Percentiles rank a stretch among this genome's conserved stretches.
Conservation (phyloP, 257 asterid genomes). For the Cordia subcordata region DNA sequence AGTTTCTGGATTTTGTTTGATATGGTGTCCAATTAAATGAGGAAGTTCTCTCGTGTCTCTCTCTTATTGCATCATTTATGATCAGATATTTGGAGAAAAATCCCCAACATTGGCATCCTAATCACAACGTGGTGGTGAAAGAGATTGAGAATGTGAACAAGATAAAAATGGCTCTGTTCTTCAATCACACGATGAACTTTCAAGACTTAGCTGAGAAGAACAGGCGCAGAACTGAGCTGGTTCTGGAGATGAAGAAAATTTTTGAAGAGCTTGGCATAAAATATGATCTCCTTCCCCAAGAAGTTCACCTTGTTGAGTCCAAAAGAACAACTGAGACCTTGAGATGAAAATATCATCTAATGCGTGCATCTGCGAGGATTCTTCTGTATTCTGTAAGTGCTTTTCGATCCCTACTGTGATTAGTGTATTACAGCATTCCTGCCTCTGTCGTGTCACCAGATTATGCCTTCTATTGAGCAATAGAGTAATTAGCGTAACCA, state of each 20-base stretch:
- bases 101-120: conserved; percentile 73
- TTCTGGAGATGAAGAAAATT: conserved; percentile 67
- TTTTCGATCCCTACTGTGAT: too few species aligned
- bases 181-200: conserved; percentile 83
- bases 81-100: conserved; percentile 64
- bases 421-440: too few species aligned
- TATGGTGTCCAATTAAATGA: too few species aligned
- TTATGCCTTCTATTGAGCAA: too few species aligned
- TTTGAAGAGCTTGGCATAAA: conserved; percentile 70
- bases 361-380: too few species aligned
- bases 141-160: conserved; percentile 89
- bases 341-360: conserved; percentile 19
- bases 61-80: neutral
- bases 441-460: too few species aligned
- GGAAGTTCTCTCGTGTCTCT: neutral
- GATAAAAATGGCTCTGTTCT: conserved; percentile 63
- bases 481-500: too few species aligned
- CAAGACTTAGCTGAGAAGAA: conserved; percentile 61
- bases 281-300: conserved; percentile 79
- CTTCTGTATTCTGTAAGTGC: too few species aligned
- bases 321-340: conserved; percentile 22
- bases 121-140: conserved; percentile 79
- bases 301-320: conserved; percentile 51
- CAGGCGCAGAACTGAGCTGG: conserved; percentile 55
- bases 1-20: too few species aligned